Evolutionary conservation across 805 yeast genomes (phyloP), one percentile per base, ranked within the genome.

Genomic region (Saccharomyces jurei): DNA sequence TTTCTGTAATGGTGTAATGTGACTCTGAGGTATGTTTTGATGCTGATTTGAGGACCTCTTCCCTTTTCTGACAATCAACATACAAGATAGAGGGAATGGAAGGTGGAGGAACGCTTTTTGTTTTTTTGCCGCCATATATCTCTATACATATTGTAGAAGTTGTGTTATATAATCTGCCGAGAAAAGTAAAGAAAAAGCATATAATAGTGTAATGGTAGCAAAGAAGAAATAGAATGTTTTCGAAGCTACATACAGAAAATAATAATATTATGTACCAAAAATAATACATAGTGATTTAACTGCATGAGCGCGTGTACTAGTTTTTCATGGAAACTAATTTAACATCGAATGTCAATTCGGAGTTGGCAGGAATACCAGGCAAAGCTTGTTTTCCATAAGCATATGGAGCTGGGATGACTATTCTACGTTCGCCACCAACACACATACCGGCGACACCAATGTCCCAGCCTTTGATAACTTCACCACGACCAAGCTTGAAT

Each of bases 371-470:
- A 65, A 94, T 89, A 59, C 98, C 99, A 63, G 99, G 99, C 60
- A 94, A 80, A 60, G 87, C 82, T 77, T 87, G 86, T 67, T 86
- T 86, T 61, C 99, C 99, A 76, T 94, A 94, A 54, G 97, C 99
- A 83, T 88, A 87, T 67, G 91, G 82, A 52, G 99, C 86, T 65
- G 99, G 99, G 63, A 94, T 89, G 58, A 89, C 81, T 63, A 94
- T 89, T 78, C 98, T 85, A 81, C 99, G 91, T 81, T 94, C 99
- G 70, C 98, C 98, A 68, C 97, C 97, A 70, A 89, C 96, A 55
- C 95, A 84, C 97, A 94, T 91, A 71, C 98, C 98, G 56, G 92
- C 90, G 66, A 94, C 94, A 80, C 99, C 99, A 68, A 92, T 81
- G 71, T 94, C 99, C 89, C 96, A 94, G 61, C 98, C 99, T 74